Conservation (phyloP, 257 asterid genomes). For the Jasminum sambac region DNA sequence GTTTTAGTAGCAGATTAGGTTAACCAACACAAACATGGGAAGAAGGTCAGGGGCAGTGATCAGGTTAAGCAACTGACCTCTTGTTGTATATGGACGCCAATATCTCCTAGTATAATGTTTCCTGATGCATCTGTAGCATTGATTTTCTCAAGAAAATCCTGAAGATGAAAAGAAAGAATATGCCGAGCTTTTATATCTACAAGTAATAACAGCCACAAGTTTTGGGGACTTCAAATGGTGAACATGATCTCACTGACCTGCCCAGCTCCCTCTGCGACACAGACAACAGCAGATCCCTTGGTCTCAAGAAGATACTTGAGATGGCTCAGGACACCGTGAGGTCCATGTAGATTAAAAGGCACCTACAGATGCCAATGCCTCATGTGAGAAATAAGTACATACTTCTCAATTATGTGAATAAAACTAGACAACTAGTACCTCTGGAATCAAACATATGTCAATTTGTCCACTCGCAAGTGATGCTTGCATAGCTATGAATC, state of each 20-base stretch:
- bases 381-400: conserved; percentile 6
- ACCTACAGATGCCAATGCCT: conserved; percentile 44
- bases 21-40: background rate
- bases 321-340: conserved; percentile 84
- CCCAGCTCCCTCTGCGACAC: conserved; percentile 99
- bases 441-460: conserved; percentile 92
- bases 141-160: conserved; percentile 73
- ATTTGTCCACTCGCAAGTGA: conserved; percentile 98
- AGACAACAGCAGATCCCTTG: conserved; percentile 93
- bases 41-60: conserved; percentile 5
- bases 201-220: background rate
- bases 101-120: conserved; percentile 75
- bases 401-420: background rate
- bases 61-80: conserved; percentile 55
- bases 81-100: conserved; percentile 80
- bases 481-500: conserved; percentile 97
- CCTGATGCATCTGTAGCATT: conserved; percentile 94
- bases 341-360: conserved; percentile 81
- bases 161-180: conserved; percentile 29
- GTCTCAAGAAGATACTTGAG: conserved; percentile 77
- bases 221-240: conserved; percentile 4
- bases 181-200: background rate
- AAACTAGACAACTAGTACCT: conserved; percentile 62
- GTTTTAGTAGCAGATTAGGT: conserved; percentile 22
- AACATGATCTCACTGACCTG: conserved; percentile 53